phyloP scores from a whole-genome alignment of 2,329 filamentous ascomycete genomes.

The Paecilomyces niveus region DNA sequence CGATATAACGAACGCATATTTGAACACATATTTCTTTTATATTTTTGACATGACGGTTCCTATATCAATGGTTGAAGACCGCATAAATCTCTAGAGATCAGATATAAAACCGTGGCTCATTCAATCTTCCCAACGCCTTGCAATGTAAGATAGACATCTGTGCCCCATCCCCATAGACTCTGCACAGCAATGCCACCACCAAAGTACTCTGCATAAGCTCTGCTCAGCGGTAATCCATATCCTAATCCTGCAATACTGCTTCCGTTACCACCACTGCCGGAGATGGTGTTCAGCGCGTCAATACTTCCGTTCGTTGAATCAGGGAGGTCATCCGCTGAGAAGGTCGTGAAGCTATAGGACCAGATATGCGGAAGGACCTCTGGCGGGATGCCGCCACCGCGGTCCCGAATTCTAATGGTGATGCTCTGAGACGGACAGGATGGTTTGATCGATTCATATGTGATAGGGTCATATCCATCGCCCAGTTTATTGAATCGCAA shows the following conservation, averaged over 20 bases:
- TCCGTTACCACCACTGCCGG: slow-evolving; percentile 61
- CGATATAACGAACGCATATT: not conserved
- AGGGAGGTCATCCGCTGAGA: slow-evolving; percentile 58
- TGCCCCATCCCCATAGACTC: slow-evolving; percentile 89
- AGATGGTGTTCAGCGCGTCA: slow-evolving; percentile 69
- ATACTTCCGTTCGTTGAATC: slow-evolving; percentile 46
- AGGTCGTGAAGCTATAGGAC: slow-evolving; percentile 97
- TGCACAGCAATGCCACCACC: slow-evolving; percentile 93
- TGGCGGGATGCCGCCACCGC: slow-evolving; percentile 86
- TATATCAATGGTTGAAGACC: too few species aligned
- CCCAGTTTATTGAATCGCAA: slow-evolving; percentile 22
- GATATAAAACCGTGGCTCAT: slow-evolving; percentile 10
- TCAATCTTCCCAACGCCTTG: slow-evolving; percentile 51
- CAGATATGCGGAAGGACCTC: slow-evolving; percentile 82
- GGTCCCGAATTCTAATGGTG: slow-evolving; percentile 89
- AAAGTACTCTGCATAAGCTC: slow-evolving; percentile 97
- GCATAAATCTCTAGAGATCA: not conserved
- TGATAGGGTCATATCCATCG: slow-evolving; percentile 18
- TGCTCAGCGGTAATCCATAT: slow-evolving; percentile 81
- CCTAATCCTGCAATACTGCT: slow-evolving; percentile 88
- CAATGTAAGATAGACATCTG: slow-evolving; percentile 59
- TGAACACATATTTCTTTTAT: not conserved
- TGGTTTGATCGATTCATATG: slow-evolving; percentile 24
- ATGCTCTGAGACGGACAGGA: slow-evolving; percentile 61
- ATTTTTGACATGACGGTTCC: not conserved